Evolutionary conservation across 2,329 filamentous ascomycete genomes (phyloP).

Genomic region (Ascochyta fabae): DNA sequence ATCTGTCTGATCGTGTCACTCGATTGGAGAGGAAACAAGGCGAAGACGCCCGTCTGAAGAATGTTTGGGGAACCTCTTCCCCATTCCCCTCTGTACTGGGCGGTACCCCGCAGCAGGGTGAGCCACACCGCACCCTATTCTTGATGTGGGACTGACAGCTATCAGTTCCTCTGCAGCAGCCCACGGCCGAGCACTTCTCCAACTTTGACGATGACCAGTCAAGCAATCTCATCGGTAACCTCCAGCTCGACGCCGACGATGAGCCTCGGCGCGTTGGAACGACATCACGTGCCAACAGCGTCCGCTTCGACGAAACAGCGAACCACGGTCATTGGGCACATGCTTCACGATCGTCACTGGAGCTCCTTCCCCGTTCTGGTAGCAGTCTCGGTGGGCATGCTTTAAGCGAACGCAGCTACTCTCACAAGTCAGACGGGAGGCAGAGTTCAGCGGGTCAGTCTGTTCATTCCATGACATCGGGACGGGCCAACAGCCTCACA

Average conservation of each 20-base stretch:
- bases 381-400: conserved; percentile 79
- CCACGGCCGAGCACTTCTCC: conserved; percentile 84
- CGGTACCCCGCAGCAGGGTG: conserved; percentile 87
- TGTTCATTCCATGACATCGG: conserved; percentile 76
- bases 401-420: conserved; percentile 88
- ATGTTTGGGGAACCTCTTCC: conserved; percentile 83
- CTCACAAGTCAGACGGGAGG: conserved; percentile 93
- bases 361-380: conserved; percentile 78
- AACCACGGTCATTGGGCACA: conserved; percentile 90
- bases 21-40: conserved; percentile 67
- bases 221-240: conserved; percentile 77
- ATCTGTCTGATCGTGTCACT: conserved; percentile 67
- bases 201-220: conserved; percentile 89
- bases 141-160: conserved; percentile 20
- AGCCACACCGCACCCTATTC: conserved; percentile 35
- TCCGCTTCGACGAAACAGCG: conserved; percentile 95
- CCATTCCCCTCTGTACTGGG: conserved; percentile 87
- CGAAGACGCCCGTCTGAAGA: conserved; percentile 73
- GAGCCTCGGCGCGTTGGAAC: conserved; percentile 83
- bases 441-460: conserved; percentile 93
- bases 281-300: conserved; percentile 92
- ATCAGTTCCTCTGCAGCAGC: conserved; percentile 78
- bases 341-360: conserved; percentile 79
- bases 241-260: conserved; percentile 87
- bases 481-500: conserved; percentile 80